Conservation (phyloP, 176 grass and related monocot species). For the Elaeis guineensis region DNA sequence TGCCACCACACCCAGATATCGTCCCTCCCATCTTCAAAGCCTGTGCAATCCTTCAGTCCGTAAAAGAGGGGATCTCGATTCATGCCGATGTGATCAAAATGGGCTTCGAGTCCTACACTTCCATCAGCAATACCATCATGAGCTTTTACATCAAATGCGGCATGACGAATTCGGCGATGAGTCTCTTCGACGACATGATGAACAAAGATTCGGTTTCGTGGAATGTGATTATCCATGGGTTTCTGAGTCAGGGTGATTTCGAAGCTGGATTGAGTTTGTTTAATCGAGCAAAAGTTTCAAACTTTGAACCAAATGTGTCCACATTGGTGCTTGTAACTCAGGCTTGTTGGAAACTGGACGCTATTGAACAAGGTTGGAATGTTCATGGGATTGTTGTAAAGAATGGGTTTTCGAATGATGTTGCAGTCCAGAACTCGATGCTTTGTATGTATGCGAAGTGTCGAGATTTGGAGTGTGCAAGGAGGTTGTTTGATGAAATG, state of each 20-base stretch:
- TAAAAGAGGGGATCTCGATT: constrained; percentile 6
- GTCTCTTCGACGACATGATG: constrained; percentile 13
- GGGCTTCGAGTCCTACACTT: constrained; percentile 4
- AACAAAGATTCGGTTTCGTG: constrained; percentile 27
- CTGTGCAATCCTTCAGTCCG: not conserved
- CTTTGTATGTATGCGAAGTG: constrained; percentile 21
- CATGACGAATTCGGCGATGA: constrained; percentile 3
- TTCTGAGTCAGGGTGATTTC: not conserved
- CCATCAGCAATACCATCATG: constrained; percentile 31
- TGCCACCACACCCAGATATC: constrained; percentile 2
- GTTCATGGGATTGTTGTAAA: constrained; percentile 21
- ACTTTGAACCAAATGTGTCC: constrained; percentile 25
- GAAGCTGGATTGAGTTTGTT: constrained; percentile 1
- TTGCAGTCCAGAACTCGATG: constrained; percentile 19
- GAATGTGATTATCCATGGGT: constrained; percentile 27
- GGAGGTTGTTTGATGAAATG: constrained; percentile 26
- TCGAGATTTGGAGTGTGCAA: constrained; percentile 4
- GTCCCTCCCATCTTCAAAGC: constrained; percentile 23
- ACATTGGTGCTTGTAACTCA: constrained; percentile 21
- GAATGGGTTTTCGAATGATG: constrained; percentile 13
- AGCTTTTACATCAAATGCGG: constrained; percentile 24
- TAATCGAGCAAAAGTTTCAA: not conserved
- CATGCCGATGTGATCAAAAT: constrained; percentile 32
- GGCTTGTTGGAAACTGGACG: constrained; percentile 18
- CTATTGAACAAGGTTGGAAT: constrained; percentile 16